These are phyloP conservation scores for Komagataella populi DNA, from an alignment of 805 yeast genomes.

Conservation along the genomic window DNA sequence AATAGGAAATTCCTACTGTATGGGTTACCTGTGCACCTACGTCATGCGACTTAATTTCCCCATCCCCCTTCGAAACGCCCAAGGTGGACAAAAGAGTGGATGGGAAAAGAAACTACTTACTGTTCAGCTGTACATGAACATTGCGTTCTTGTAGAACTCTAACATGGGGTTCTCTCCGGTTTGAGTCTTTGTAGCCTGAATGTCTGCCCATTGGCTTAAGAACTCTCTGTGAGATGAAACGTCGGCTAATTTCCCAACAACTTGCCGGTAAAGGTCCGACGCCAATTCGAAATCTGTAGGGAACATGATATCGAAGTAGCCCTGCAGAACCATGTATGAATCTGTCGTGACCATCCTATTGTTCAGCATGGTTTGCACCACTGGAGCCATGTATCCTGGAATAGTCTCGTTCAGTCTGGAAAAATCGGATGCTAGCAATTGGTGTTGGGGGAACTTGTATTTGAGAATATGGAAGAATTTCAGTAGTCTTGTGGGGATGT, in stretches of 20 bases:
- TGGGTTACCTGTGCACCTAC: neutral
- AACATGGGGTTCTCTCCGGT: slow-evolving; percentile 81
- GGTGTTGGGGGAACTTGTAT: slow-evolving; percentile 62
- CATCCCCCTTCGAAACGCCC: neutral
- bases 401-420: slow-evolving; percentile 31
- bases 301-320: slow-evolving; percentile 77
- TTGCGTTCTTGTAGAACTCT: slow-evolving; percentile 62
- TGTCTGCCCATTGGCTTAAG: slow-evolving; percentile 57
- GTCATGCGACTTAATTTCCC: neutral
- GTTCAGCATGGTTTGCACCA: slow-evolving; percentile 63
- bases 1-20: neutral
- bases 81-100: slow-evolving; percentile 1
- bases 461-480: slow-evolving; percentile 52
- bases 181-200: slow-evolving; percentile 50
- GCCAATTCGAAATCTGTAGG: slow-evolving; percentile 64
- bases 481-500: slow-evolving; percentile 64
- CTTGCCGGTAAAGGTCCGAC: slow-evolving; percentile 45
- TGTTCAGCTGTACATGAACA: slow-evolving; percentile 37
- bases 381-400: slow-evolving; percentile 58
- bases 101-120: neutral
- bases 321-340: slow-evolving; percentile 75
- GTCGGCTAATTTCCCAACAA: slow-evolving; percentile 45
- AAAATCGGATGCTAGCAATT: slow-evolving; percentile 64
- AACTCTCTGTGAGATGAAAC: slow-evolving; percentile 52
- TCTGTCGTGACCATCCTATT: slow-evolving; percentile 55